Evolutionary conservation across 1,284 basidiomycete genomes (phyloP), one percentile per base, ranked within the genome.

Genomic region (Nidula niveotomentosa): DNA sequence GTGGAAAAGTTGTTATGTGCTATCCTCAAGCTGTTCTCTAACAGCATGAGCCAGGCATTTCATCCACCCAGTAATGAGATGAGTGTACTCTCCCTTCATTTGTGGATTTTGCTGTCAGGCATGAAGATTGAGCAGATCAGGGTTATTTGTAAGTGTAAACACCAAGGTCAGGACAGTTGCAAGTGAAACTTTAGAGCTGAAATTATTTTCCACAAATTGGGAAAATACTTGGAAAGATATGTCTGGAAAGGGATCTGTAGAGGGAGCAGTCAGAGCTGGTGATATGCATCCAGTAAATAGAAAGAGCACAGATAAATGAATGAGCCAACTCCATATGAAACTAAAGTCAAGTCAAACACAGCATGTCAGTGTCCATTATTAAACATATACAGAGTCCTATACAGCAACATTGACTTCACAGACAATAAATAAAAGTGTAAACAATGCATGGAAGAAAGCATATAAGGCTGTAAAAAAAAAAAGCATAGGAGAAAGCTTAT

Each of bases 131-230:
- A 49, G 36, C 10, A 56, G 34, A 45, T 60, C 56, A 43, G 48
- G 12, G 51, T 60, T 60, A 23, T 46, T 46, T 44, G 49, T 51
- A 9, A 58, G 12, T 35, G 56, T 53, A 23, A 60, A 56, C 6
- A 58, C 39, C 1, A 56, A 23, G 18, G 49, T 58, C 13, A 56
- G 30, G 30, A 56, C 57, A 33, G 57, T 53, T 13, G 52, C 39
- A 8, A 58, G 52, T 8, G 36, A 47, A 12, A 58, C 49, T 35
- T 56, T 45, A 6, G 52, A 48, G 30, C 37, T 51, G 45, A 58
- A 60, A 17, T 57, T 54, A 17, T 41, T 10, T 9, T 51, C 15
- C 17, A 60, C 50, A 37, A 48, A 53, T 10, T 50, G 36, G 13
- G 49, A 43, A 53, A 60, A 60, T 12, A 36, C 45, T 30, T 18